Percentiles rank a stretch among this genome's conserved stretches.
Evolutionary conservation across 2,329 filamentous ascomycete species (phyloP).

Genomic region (Trichophyton rubrum): DNA sequence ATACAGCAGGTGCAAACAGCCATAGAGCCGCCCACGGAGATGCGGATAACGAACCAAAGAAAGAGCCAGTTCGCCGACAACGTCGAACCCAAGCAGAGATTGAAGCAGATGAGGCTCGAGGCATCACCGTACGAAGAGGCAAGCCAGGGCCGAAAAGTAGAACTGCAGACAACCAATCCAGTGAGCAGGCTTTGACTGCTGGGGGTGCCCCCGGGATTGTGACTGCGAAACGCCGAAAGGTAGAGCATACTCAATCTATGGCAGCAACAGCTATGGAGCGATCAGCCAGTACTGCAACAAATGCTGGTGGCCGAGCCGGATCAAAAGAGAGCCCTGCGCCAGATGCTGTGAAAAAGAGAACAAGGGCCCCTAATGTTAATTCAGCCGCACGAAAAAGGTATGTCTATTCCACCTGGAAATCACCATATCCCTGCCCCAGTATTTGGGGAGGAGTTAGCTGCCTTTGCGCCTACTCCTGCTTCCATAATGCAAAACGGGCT

Average conservation of each 20-base stretch:
- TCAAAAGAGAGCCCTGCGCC: constrained; percentile 56
- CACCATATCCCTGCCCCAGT: not conserved
- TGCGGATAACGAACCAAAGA: constrained; percentile 68
- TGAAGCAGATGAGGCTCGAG: constrained; percentile 58
- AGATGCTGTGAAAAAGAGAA: constrained; percentile 57
- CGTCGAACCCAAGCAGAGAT: constrained; percentile 63
- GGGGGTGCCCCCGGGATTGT: constrained; percentile 6
- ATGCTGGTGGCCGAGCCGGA: constrained; percentile 22
- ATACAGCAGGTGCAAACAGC: constrained; percentile 63
- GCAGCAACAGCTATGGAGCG: constrained; percentile 27
- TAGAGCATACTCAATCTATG: constrained; percentile 51
- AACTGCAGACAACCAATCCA: constrained; percentile 9
- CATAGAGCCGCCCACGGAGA: constrained; percentile 42
- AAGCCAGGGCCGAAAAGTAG: constrained; percentile 39
- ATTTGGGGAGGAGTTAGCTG: not conserved
- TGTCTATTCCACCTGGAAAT: constrained; percentile 14
- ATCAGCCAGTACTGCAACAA: constrained; percentile 26
- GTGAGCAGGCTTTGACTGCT: not conserved
- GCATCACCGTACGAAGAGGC: constrained; percentile 41
- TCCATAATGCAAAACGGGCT: not conserved
- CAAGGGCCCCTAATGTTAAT: constrained; percentile 58
- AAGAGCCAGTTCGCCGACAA: constrained; percentile 68
- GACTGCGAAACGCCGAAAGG: constrained; percentile 60
- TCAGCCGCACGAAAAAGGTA: constrained; percentile 61
- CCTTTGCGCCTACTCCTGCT: not conserved